Percentiles rank a stretch among this genome's conserved stretches.
Conservation (phyloP, 1,284 basidiomycete genomes). For the Macrocystidia cucumis region DNA sequence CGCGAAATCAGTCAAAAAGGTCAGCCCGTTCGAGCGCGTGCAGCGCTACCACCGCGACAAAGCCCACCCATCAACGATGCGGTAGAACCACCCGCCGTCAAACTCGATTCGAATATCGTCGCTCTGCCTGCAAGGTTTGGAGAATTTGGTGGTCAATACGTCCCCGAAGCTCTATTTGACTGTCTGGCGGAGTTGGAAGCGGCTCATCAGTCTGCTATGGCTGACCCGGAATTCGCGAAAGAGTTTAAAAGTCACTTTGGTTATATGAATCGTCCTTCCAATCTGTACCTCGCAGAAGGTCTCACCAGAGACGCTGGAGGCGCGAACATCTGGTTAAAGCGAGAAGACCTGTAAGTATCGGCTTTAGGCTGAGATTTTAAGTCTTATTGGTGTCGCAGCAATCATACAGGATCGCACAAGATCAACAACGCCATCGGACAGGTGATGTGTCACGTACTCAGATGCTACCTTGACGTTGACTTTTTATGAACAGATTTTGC, state of each 20-base stretch:
- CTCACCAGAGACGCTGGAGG: constrained; percentile 75
- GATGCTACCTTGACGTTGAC: not conserved
- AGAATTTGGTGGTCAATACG: constrained; percentile 95
- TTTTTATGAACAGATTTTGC: constrained; percentile 60
- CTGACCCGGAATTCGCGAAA: constrained; percentile 89
- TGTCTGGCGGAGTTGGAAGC: constrained; percentile 88
- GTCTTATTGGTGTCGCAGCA: constrained; percentile 36
- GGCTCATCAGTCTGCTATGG: constrained; percentile 82
- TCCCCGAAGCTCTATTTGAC: constrained; percentile 91
- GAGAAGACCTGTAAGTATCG: constrained; percentile 79
- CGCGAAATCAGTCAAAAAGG: constrained; percentile 60
- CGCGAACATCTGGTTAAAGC: constrained; percentile 96
- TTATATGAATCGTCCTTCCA: constrained; percentile 82
- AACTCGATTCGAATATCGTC: constrained; percentile 26
- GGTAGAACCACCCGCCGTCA: constrained; percentile 15
- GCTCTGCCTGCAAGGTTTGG: constrained; percentile 84
- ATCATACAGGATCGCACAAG: constrained; percentile 96
- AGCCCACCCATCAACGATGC: constrained; percentile 14
- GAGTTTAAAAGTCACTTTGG: constrained; percentile 88
- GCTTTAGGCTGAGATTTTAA: not conserved
- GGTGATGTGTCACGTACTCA: constrained; percentile 23
- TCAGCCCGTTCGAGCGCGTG: constrained; percentile 28
- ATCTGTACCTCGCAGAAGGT: constrained; percentile 70
- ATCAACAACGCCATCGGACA: constrained; percentile 96
- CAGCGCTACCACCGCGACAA: constrained; percentile 19